Evolutionary conservation across 306 rosid species (phyloP), one percentile per base, ranked within the genome.

Genomic region (Chamaecrista fasciculata): DNA sequence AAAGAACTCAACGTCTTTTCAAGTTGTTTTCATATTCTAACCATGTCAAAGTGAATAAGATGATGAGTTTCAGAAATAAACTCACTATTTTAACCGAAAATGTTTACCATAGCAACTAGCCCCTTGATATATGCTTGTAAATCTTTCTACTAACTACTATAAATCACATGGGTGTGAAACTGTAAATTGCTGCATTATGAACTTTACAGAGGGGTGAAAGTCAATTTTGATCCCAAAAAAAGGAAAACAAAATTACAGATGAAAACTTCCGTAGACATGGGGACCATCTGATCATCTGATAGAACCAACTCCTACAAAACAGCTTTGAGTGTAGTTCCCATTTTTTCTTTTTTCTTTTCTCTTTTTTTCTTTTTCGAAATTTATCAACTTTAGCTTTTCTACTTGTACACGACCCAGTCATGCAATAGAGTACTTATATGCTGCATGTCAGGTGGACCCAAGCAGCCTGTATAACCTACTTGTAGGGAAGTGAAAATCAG

Each of bases 331-430:
- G 48, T 44, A n/a, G 46, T 16, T 18, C 55, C 12, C 12, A n/a
- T n/a, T n/a, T n/a, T n/a, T n/a, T n/a, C n/a, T n/a, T n/a, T n/a
- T 19, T 47, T 11, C 20, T 48, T 18, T 59, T 20, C 15, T n/a
- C 3, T 26, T n/a, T 19, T 33, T 49, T 36, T n/a, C n/a, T 37
- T 6, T 9, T 14, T 5, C 28, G 19, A 34, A 51, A 10, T 59
- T 0, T 10, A 26, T 33, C 4, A 24, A 40, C 26, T n/a, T 4
- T 33, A 21, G 31, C 52, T 62, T 10, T 48, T 34, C n/a, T 16
- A 61, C 7, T 24, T 24, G 8, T 31, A 3, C 37, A 43, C 11
- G 59, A 53, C 40, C 59, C 29, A 65, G 78, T 73, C 73, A 36
- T 40, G 57, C 51, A 53, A 11, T 3, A 28, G 43, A 40, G 31